Conservation (phyloP, 1,284 basidiomycete genomes). For the Fereydounia khargensis region DNA sequence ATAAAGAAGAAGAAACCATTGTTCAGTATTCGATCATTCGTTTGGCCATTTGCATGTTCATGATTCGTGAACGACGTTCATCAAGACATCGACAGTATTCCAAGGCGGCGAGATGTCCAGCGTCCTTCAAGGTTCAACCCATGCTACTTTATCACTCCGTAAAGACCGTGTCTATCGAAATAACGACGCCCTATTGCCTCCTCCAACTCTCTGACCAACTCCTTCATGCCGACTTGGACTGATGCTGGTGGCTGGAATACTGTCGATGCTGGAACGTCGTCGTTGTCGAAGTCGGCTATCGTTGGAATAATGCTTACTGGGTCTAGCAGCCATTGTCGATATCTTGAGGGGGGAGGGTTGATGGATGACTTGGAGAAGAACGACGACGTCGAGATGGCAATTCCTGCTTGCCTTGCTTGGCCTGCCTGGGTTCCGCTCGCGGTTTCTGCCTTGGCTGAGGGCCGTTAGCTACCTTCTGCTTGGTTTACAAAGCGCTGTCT, state of each 20-base stretch:
- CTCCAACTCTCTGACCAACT: no score
- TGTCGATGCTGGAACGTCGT: neutral
- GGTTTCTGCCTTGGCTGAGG: neutral
- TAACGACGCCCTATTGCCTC: no score
- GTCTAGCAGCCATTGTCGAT: conserved; percentile 48
- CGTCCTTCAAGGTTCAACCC: no score
- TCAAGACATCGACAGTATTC: no score
- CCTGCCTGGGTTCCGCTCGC: neutral
- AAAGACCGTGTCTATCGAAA: no score
- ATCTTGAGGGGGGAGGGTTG: conserved; percentile 40
- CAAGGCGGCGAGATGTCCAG: no score
- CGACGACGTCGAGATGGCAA: conserved; percentile 15
- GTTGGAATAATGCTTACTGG: conserved; percentile 30
- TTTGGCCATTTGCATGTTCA: no score
- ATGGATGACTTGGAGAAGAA: conserved; percentile 36
- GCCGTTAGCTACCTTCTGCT: no score
- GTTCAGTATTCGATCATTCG: no score
- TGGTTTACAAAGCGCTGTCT: neutral
- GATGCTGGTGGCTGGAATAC: neutral
- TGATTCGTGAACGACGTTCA: no score
- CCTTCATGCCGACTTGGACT: no score
- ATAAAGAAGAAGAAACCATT: conserved; percentile 1
- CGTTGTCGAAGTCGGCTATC: neutral
- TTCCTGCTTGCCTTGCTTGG: conserved; percentile 3
- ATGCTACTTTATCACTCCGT: no score